Conservation (phyloP, 768 basidiomycete species). For the Podaxis rugospora region DNA sequence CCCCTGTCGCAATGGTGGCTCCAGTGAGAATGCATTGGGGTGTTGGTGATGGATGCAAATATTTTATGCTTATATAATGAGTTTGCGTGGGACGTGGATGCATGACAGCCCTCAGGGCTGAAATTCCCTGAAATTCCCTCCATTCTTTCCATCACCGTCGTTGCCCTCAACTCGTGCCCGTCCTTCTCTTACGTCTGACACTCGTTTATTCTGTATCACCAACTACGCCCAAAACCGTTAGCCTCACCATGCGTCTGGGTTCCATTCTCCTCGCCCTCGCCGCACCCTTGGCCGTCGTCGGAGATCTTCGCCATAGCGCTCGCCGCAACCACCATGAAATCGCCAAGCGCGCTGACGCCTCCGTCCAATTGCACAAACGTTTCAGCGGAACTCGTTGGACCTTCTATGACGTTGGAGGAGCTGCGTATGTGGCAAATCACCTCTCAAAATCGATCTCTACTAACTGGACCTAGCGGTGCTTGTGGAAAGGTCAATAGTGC, state of each 20-base stretch:
- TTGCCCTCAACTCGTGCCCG: neutral
- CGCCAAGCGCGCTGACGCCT: conserved; percentile 20
- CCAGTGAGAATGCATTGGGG: too few relatives aligned
- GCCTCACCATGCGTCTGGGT: conserved; percentile 5
- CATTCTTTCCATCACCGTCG: neutral
- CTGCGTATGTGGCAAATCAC: conserved; percentile 16
- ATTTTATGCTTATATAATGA: too few relatives aligned
- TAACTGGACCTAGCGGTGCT: conserved; percentile 20
- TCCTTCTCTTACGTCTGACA: conserved; percentile 11
- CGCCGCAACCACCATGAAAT: conserved; percentile 21
- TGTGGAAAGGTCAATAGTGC: conserved; percentile 24
- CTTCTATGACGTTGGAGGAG: conserved; percentile 26
- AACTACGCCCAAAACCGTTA: neutral
- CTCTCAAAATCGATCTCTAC: neutral
- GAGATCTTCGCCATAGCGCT: conserved; percentile 9
- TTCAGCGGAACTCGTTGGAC: conserved; percentile 21
- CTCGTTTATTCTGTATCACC: conserved; percentile 9
- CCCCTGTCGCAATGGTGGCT: too few relatives aligned
- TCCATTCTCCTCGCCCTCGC: conserved; percentile 3
- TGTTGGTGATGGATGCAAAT: too few relatives aligned
- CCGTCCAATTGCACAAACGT: conserved; percentile 21
- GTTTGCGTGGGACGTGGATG: too few relatives aligned
- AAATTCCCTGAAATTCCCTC: neutral
- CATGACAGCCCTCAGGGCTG: too few relatives aligned
- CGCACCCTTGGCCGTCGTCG: conserved; percentile 7